Evolutionary conservation across 2,329 filamentous ascomycete species (phyloP).

Genomic region (Didymella arachidicola): DNA sequence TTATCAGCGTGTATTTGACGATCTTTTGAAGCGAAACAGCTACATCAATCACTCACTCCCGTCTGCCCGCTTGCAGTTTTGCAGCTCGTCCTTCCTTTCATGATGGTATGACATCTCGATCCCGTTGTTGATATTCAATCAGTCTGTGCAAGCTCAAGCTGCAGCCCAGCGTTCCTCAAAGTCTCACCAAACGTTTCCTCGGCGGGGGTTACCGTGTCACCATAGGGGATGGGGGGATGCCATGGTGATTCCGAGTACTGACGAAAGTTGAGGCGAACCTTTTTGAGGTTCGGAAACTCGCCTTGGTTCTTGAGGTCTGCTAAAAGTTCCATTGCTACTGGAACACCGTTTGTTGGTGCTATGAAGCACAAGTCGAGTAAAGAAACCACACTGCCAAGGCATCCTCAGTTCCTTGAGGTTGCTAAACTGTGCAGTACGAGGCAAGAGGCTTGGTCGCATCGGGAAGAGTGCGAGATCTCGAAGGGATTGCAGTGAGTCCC

Average conservation of each 20-base stretch:
- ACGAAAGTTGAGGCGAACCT: neutral
- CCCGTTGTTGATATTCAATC: slow-evolving; percentile 11
- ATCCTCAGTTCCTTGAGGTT: neutral
- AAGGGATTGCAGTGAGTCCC: neutral
- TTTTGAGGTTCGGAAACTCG: neutral
- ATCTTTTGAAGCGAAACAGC: too few species aligned
- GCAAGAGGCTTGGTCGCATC: neutral
- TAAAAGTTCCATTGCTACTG: neutral
- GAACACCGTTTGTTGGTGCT: neutral
- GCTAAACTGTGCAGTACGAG: neutral
- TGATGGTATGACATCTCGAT: too few species aligned
- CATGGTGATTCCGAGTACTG: neutral
- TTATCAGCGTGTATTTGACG: too few species aligned
- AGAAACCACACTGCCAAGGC: neutral
- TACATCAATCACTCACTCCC: too few species aligned
- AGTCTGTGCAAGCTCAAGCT: slow-evolving; percentile 1
- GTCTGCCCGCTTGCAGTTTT: too few species aligned
- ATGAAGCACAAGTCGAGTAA: slow-evolving; percentile 1
- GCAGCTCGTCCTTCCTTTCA: too few species aligned
- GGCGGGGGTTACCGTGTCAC: neutral
- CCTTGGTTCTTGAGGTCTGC: neutral
- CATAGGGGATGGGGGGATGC: neutral
- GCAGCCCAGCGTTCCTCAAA: neutral
- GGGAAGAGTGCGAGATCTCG: neutral
- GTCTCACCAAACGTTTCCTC: neutral